Conservation (phyloP, 208 protist species). For the Angomonas ambiguus region DNA sequence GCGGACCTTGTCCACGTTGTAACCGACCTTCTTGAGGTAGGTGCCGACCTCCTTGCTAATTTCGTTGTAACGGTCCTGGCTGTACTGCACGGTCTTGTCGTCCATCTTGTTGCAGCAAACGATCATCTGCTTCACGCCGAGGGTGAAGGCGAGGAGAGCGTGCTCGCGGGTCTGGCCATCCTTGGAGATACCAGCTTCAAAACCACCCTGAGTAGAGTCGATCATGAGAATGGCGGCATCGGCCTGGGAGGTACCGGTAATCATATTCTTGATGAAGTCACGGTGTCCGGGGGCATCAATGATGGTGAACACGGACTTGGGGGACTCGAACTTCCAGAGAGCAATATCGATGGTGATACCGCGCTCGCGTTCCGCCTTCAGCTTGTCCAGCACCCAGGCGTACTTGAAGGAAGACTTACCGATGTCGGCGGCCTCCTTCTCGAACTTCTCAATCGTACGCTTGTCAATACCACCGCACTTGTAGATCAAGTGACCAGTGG, state of each 20-base stretch:
- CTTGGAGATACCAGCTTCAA: slow-evolving; percentile 92
- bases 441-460: slow-evolving; percentile 86
- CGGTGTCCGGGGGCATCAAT: slow-evolving; percentile 93
- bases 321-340: slow-evolving; percentile 89
- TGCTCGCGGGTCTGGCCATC: slow-evolving; percentile 93
- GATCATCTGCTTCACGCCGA: slow-evolving; percentile 91
- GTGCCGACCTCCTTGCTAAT: slow-evolving; percentile 68
- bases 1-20: slow-evolving; percentile 89
- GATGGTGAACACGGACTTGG: slow-evolving; percentile 90
- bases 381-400: slow-evolving; percentile 90
- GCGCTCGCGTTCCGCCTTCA: slow-evolving; percentile 91
- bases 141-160: slow-evolving; percentile 82
- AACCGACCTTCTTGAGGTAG: slow-evolving; percentile 91
- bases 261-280: slow-evolving; percentile 95
- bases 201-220: slow-evolving; percentile 80
- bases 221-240: slow-evolving; percentile 89
- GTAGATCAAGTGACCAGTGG: slow-evolving; percentile 90
- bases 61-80: slow-evolving; percentile 86
- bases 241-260: slow-evolving; percentile 90
- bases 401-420: slow-evolving; percentile 93
- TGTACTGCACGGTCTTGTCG: slow-evolving; percentile 87
- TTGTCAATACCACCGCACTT: slow-evolving; percentile 91
- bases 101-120: slow-evolving; percentile 90
- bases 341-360: slow-evolving; percentile 94
- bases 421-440: slow-evolving; percentile 88